A percentile compares a stretch with the other conserved stretches of the same genome.
Conservation (phyloP, 306 rosid genomes). For the Hippophae tibetana region DNA sequence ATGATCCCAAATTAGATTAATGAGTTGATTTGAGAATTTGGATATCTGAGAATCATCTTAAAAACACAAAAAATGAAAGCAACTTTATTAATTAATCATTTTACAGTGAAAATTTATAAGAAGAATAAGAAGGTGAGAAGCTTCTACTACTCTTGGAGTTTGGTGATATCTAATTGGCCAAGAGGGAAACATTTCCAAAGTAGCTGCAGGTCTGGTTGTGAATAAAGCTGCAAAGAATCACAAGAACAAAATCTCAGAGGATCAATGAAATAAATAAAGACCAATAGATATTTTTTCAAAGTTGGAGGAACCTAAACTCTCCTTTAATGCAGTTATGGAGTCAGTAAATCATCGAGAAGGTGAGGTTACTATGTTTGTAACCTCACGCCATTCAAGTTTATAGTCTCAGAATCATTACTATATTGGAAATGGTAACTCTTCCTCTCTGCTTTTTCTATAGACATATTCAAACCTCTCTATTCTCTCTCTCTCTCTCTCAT, state of each 20-base stretch:
- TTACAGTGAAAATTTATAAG: too few species aligned
- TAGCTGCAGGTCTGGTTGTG: constrained; percentile 80
- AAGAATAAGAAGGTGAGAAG: constrained; percentile 15
- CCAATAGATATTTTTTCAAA: constrained; percentile 4
- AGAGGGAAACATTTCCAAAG: constrained; percentile 98
- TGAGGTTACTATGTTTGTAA: constrained; percentile 49
- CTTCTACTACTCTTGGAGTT: constrained; percentile 41
- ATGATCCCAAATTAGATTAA: constrained; percentile 2
- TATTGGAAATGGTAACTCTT: constrained; percentile 37
- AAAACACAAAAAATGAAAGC: too few species aligned
- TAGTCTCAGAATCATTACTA: constrained; percentile 43
- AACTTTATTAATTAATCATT: too few species aligned
- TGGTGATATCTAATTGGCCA: constrained; percentile 94
- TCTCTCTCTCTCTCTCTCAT: not conserved
- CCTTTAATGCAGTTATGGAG: constrained; percentile 67
- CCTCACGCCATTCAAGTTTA: constrained; percentile 47
- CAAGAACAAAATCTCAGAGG: constrained; percentile 39
- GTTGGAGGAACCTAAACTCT: constrained; percentile 43
- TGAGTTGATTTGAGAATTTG: not conserved
- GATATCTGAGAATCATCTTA: too few species aligned
- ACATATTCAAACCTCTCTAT: constrained; percentile 30
- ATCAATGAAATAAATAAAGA: constrained; percentile 34
- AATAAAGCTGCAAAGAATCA: constrained; percentile 62
- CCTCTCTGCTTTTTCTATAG: constrained; percentile 13
- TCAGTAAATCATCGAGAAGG: constrained; percentile 49